phyloP scores from a whole-genome alignment of 192 early-diverging fungal species.

The Coemansia sp. region DNA sequence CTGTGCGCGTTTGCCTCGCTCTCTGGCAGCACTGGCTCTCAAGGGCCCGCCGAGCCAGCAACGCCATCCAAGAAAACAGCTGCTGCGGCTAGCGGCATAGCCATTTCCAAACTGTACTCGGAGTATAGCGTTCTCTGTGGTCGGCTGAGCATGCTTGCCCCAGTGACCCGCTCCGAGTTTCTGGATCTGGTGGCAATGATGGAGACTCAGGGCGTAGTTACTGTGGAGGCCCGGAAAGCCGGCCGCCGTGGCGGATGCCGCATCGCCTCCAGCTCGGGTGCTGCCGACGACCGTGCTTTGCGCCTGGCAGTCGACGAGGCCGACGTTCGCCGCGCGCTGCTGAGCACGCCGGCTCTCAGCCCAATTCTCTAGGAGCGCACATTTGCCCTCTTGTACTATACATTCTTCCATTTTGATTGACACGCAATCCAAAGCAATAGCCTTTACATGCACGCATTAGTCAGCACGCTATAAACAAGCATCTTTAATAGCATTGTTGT shows the following conservation, averaged over 20 bases:
- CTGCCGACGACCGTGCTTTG: slow-evolving; percentile 41
- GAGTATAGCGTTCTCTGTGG: slow-evolving; percentile 59
- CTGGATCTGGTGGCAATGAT: slow-evolving; percentile 68
- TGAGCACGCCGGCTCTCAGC: slow-evolving; percentile 23
- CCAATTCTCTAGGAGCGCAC: slow-evolving; percentile 17
- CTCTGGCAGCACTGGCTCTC: not conserved
- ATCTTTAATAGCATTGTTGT: too few species aligned
- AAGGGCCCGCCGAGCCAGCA: slow-evolving; percentile 49
- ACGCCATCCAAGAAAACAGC: slow-evolving; percentile 43
- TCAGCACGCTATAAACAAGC: too few species aligned
- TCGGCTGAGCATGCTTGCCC: slow-evolving; percentile 53
- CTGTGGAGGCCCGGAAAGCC: slow-evolving; percentile 18
- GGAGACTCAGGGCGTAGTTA: slow-evolving; percentile 66
- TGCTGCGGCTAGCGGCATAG: slow-evolving; percentile 45
- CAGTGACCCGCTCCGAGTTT: slow-evolving; percentile 72
- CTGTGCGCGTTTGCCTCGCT: slow-evolving; percentile 43
- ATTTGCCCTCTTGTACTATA: not conserved
- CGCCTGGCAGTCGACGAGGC: slow-evolving; percentile 41
- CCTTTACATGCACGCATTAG: not conserved
- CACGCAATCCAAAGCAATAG: too few species aligned
- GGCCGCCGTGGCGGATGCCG: slow-evolving; percentile 34
- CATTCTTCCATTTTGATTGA: too few species aligned
- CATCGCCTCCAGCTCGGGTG: slow-evolving; percentile 22
- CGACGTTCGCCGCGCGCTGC: slow-evolving; percentile 33
- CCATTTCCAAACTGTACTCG: slow-evolving; percentile 29